Base-by-base conservation (phyloP, 345 rosid genomes). In the Euphorbia pulcherrima region DNA sequence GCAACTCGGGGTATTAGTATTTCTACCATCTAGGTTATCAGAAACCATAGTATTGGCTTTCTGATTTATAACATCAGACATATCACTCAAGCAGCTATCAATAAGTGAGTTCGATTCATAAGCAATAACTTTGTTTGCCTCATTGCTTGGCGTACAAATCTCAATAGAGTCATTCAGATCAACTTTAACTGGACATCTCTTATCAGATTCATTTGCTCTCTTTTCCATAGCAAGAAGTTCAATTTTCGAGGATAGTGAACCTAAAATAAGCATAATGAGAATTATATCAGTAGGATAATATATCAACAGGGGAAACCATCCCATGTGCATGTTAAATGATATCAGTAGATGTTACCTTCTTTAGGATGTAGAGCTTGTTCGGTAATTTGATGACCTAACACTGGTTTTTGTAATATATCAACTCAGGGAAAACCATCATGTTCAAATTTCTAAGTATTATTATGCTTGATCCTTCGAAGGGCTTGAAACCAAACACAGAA, bases 391-490 rank as follows among this genome's bases (percentile, higher is more conserved):
- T 74, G 64, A 75, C 37, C 74, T 62, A 75, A 40, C 78, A 90
- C 30, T 65, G 80, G 74, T 76, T 91, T 94, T 85, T 86, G 86
- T 73, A 94, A 74, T 92, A 94, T 80, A 67, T 88, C 97, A 52
- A 94, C 89, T 37, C 92, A 47, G 97, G 99, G 80, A 94, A 94
- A 52, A 84, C 93, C 76, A 94, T 30, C 76, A 94, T 68, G 70
- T 85, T 91, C 81, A 84, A 79, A 70, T 84, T 84, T 77, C 82
- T 84, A 68, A 86, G 79, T 74, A 67, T 71, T 65, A 71, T 82
- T 70, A 75, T 81, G 53, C 60, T 80, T 59, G 78, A 73, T 66
- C 69, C 72, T 50, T 79, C 78, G 65, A 89, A 74, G 11, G 90
- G 87, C 72, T 40, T 72, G 78, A 94, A 94, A 75, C 92, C 93